Percentiles rank a stretch among this genome's conserved stretches.
These are phyloP conservation scores for Mariannaea elegans DNA, from an alignment of 2,329 filamentous ascomycete genomes.

Conservation along the genomic window DNA sequence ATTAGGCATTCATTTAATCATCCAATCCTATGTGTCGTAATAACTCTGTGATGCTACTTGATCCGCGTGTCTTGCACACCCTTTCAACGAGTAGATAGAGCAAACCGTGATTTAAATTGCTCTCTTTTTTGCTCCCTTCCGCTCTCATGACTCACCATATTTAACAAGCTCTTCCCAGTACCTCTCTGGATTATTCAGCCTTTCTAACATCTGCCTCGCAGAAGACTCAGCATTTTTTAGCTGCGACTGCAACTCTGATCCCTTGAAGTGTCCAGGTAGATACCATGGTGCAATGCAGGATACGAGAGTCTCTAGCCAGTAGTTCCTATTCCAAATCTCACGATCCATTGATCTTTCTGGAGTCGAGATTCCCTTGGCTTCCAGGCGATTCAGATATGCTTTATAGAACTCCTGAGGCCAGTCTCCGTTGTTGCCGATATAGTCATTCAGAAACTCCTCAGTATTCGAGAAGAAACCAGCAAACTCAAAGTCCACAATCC, in stretches of 20 bases:
- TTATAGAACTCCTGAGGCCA: conserved; percentile 7
- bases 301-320: neutral
- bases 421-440: neutral
- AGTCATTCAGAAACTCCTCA: conserved; percentile 19
- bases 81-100: no score
- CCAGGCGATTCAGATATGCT: neutral
- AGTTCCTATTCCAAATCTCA: neutral
- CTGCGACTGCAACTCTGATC: neutral
- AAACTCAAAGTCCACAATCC: conserved; percentile 23
- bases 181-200: neutral
- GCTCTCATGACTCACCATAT: no score
- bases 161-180: neutral
- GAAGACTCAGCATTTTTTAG: neutral
- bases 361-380: neutral
- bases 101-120: no score
- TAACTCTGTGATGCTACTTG: no score
- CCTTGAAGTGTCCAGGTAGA: neutral
- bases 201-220: neutral
- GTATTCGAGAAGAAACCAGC: conserved; percentile 11
- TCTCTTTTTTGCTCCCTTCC: no score
- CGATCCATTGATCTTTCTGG: neutral
- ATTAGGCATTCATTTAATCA: no score
- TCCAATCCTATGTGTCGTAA: no score
- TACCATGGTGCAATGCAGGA: conserved; percentile 19
- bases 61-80: no score